Evolutionary conservation across 2,329 filamentous ascomycete species (phyloP).

Genomic region (Fusarium agapanthi): DNA sequence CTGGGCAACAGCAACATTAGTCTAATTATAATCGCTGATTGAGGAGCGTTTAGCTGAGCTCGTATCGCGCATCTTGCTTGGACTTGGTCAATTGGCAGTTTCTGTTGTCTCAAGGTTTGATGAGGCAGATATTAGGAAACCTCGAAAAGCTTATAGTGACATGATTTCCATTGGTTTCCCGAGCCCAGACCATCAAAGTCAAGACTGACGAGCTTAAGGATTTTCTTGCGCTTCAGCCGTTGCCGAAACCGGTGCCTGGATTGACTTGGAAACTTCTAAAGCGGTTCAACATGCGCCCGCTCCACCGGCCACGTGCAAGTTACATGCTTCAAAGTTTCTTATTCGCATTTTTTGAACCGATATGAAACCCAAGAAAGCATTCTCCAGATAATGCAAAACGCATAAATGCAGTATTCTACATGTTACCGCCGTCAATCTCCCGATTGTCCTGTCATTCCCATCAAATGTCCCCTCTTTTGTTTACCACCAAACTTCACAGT

Average conservation of each 20-base stretch:
- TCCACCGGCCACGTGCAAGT: not conserved
- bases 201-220: not conserved
- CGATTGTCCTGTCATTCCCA: not conserved
- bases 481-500: not conserved
- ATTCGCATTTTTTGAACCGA: not conserved
- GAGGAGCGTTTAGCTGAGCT: not conserved
- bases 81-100: not conserved
- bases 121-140: too few species aligned
- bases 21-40: too few species aligned
- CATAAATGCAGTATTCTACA: not conserved
- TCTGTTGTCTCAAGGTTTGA: accelerated
- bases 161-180: too few species aligned
- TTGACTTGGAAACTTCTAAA: not conserved
- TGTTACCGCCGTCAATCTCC: not conserved
- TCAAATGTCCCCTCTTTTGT: not conserved
- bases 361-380: not conserved
- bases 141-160: too few species aligned
- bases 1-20: not conserved
- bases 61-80: not conserved
- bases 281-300: not conserved
- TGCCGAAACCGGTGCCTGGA: not conserved
- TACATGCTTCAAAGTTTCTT: not conserved
- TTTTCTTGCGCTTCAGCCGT: not conserved
- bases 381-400: not conserved
- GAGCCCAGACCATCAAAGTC: too few species aligned